Percentiles rank a stretch among this genome's conserved stretches.
Conservation (phyloP, 345 rosid genomes). For the Camelina sativa region DNA sequence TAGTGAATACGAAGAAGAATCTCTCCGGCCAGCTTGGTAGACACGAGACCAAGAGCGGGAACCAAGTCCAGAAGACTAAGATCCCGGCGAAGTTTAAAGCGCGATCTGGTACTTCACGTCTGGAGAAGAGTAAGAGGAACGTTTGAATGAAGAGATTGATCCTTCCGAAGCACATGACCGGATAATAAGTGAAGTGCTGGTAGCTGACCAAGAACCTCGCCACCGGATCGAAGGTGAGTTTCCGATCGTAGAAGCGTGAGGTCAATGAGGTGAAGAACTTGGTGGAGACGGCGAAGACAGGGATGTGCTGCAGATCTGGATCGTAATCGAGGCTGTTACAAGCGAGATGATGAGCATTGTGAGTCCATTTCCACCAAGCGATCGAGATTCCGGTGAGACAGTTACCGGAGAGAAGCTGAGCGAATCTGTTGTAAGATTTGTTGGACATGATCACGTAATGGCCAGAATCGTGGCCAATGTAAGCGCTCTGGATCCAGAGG, state of each 20-base stretch:
- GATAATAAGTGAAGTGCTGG: constrained; percentile 91
- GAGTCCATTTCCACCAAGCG: constrained; percentile 99
- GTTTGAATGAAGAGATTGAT: constrained; percentile 83
- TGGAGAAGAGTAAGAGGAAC: constrained; percentile 64
- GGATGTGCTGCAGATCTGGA: constrained; percentile 98
- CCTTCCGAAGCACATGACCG: constrained; percentile 82
- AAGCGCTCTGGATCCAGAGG: constrained; percentile 86
- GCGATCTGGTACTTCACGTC: constrained; percentile 62
- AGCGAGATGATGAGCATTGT: constrained; percentile 93
- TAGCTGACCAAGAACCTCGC: constrained; percentile 76
- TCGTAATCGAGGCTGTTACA: constrained; percentile 91
- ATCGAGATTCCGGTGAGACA: constrained; percentile 92
- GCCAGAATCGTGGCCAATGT: constrained; percentile 92
- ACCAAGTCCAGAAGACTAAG: constrained; percentile 92
- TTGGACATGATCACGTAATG: constrained; percentile 79
- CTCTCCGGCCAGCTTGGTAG: constrained; percentile 85
- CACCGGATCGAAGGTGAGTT: constrained; percentile 60
- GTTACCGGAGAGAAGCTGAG: constrained; percentile 81
- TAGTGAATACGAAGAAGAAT: constrained; percentile 67
- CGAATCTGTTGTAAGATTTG: constrained; percentile 55
- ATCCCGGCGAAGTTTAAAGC: constrained; percentile 70
- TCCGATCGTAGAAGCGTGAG: constrained; percentile 73
- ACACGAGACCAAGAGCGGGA: constrained; percentile 76
- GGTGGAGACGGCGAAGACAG: constrained; percentile 82
- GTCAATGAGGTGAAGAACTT: constrained; percentile 61